Base-by-base conservation (phyloP, 78 protist species). In the Cyanophora paradoxa region DNA sequence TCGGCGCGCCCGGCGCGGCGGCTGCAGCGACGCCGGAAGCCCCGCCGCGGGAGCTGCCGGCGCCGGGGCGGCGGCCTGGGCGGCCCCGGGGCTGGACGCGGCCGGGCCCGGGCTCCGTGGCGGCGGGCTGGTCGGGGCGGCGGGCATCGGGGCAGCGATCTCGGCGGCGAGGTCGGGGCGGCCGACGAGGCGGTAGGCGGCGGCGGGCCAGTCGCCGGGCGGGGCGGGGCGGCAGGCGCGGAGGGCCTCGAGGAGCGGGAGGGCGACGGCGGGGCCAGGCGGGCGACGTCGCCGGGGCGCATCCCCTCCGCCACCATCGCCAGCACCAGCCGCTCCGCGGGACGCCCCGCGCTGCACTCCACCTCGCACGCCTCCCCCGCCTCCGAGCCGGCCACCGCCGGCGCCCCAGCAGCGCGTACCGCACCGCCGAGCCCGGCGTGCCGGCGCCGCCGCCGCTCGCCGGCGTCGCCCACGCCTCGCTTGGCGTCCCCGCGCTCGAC, bases 131-230 rank as follows among this genome's bases (percentile, higher is more conserved):
- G 26, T 6, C 57, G 7, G 57, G 30, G 26, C 16, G 26, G 7
- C 26, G 30, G 57, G 3, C 57, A 6, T 14, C 24, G 57, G 30
- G 26, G 26, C 7, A 50, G 26, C 16, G 57, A 6, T n/a, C 14
- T 8, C 7, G n/a, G n/a, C n/a, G n/a, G 73, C 73, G 31, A 62
- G 42, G 41, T 75, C 79, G 20, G 64, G 40, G 58, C 79, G 68
- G 20, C 44, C 72, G 14, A 75, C 8, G 6, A 75, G 54, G 17
- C n/a, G 6, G 63, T 19, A 69, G 7, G 79, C 73, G n/a, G 20
- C 52, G 8, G 24, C 37, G 4, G 79, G 79, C 79, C 69, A 61
- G 0, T 2, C 31, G 31, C 24, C 36, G 30, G 46, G 56, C 37
- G 79, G 50, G 34, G 5, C 24, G 58, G 34, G 52, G 24, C 79